These are phyloP conservation scores for Trifolium subterraneum DNA, from an alignment of 306 rosid genomes.

Conservation along the genomic window DNA sequence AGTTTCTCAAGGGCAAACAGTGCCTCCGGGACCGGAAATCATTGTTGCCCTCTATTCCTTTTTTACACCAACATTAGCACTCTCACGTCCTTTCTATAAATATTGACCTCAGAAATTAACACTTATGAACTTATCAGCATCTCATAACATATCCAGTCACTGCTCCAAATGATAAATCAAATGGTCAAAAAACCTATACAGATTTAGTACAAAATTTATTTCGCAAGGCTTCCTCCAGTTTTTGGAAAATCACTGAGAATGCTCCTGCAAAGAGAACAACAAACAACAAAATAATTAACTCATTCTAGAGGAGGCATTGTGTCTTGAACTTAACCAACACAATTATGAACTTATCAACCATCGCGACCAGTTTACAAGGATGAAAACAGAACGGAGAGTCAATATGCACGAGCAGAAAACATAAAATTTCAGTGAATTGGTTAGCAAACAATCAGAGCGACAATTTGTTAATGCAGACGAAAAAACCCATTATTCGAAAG, in stretches of 20 bases:
- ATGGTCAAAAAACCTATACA: conserved; percentile 19
- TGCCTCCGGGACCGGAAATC: conserved; percentile 2
- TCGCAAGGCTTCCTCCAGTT: conserved; percentile 65
- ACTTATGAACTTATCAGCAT: conserved; percentile 18
- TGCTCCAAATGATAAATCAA: conserved; percentile 28
- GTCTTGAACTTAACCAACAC: conserved; percentile 10
- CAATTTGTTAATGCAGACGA: background rate
- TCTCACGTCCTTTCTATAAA: conserved; percentile 25
- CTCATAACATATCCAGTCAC: conserved; percentile 6
- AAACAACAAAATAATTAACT: conserved; percentile 5
- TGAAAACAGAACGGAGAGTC: background rate
- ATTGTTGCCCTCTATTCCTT: background rate
- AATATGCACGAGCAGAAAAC: background rate
- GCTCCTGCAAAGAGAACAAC: conserved; percentile 60
- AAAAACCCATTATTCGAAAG: background rate
- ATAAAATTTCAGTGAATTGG: background rate
- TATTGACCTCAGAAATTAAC: background rate
- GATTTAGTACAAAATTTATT: conserved; percentile 54
- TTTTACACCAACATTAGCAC: conserved; percentile 20
- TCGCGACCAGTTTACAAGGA: background rate
- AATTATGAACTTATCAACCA: conserved; percentile 18
- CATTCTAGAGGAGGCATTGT: conserved; percentile 6
- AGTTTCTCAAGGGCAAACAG: conserved; percentile 8
- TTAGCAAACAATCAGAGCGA: background rate
- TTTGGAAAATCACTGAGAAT: conserved; percentile 58